phyloP scores from a whole-genome alignment of 2,329 filamentous ascomycete genomes.

The Monosporascus sp. region DNA sequence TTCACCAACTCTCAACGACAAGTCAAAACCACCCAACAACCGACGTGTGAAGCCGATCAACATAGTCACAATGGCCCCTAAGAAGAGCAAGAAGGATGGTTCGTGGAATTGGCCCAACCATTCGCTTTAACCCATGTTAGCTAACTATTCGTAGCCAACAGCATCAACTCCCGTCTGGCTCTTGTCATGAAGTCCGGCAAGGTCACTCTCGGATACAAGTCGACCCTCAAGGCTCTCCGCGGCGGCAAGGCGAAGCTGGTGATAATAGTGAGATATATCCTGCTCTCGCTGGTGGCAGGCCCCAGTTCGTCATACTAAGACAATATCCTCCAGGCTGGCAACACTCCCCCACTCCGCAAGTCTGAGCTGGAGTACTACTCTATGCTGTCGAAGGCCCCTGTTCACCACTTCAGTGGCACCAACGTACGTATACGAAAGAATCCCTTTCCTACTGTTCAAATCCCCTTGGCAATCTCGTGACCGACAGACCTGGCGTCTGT shows the following conservation, averaged over 20 bases:
- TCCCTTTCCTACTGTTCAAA: constrained; percentile 2
- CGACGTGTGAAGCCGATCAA: constrained; percentile 19
- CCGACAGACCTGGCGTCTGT: constrained; percentile 8
- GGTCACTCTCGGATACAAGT: constrained; percentile 89
- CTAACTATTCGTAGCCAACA: constrained; percentile 44
- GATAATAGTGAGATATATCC: constrained; percentile 54
- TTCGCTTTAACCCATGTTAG: too few relatives aligned
- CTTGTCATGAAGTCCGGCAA: constrained; percentile 60
- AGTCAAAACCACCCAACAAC: constrained; percentile 18
- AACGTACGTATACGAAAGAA: constrained; percentile 72
- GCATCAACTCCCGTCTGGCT: constrained; percentile 46
- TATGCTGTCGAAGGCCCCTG: constrained; percentile 88
- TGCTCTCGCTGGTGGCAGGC: constrained; percentile 4
- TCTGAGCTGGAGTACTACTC: constrained; percentile 93
- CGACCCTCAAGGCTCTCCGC: constrained; percentile 81
- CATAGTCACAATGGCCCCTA: constrained; percentile 56
- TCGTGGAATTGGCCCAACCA: too few relatives aligned
- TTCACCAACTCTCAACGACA: constrained; percentile 6
- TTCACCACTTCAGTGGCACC: constrained; percentile 98
- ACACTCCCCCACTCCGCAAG: constrained; percentile 97
- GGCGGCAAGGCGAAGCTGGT: constrained; percentile 98
- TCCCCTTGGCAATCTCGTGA: constrained; percentile 1
- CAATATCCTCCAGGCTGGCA: constrained; percentile 65
- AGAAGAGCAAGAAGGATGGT: constrained; percentile 81
- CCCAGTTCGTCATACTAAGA: too few relatives aligned